Base-by-base conservation (phyloP, 257 asterid species). In the Rubia yunnanensis region DNA sequence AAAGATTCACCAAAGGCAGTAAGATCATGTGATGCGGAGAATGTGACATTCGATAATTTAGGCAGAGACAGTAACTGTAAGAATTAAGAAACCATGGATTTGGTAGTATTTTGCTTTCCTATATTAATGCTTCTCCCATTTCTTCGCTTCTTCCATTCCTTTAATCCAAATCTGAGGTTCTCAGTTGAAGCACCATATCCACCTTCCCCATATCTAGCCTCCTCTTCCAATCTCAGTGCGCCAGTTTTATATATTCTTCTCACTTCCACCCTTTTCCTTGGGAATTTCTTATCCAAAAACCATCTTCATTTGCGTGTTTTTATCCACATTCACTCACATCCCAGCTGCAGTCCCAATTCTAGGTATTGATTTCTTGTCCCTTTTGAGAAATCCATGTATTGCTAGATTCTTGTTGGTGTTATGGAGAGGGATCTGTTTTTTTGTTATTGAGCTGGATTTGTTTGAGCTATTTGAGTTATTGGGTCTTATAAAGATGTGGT, bases 201-300 rank as follows among this genome's bases (percentile, higher is more conserved):
- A 44, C 52, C 52, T 44, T 44, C 52, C 52, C 52, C 52, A 44
- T 44, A 44, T 44, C 52, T 44, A 44, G 52, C 52, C 52, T 44
- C n/a, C 52, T 4, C 52, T 20, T 44, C 52, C 52, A 44, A 15
- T 44, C 52, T 44, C 52, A 44, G 22, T 44, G 52, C 52, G 22
- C 52, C n/a, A 15, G 22, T 15, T 44, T 15, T 44, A 44, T 44
- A n/a, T 44, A 4, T 3, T 44, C 14, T 44, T 14, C 1, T 14
- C 17, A 1, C 11, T 38, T 3, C 46, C 17, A 38, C 46, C 15
- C 10, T 38, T 38, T 38, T 38, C 1, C 48, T n/a, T 39, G 48
- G 48, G 48, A 39, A 10, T 10, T 39, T 39, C 15, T 41, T 44
- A 3, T 15, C 52, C 22, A 10, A 17, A 15, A 44, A 44, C 17